Percentiles rank a stretch among this genome's conserved stretches.
phyloP scores from a whole-genome alignment of 2,329 filamentous ascomycete genomes.

The Penicillium decumbens region DNA sequence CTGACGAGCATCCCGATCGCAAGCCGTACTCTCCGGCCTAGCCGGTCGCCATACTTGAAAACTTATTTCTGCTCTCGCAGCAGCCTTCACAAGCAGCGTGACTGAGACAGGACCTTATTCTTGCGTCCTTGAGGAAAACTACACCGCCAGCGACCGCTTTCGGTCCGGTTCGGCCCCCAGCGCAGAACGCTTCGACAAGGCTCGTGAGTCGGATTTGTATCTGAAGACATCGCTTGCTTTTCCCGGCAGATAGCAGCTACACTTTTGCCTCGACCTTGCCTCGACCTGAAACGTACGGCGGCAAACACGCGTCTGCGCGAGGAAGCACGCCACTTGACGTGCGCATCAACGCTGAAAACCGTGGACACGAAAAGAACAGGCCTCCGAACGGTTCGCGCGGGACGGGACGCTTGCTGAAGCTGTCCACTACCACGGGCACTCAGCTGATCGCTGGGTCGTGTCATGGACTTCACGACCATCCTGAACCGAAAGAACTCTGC shows the following conservation, averaged over 20 bases:
- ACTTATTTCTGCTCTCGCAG: not conserved
- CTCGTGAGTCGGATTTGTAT: not conserved
- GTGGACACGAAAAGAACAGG: not conserved
- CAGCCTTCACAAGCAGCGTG: not conserved
- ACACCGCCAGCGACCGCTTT: not conserved
- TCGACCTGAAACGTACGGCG: not conserved
- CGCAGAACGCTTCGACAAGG: not conserved
- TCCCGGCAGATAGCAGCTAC: not conserved
- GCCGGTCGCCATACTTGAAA: slow-evolving; percentile 7
- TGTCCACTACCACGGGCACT: slow-evolving; percentile 31
- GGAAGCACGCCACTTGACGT: not conserved
- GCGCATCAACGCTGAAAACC: not conserved
- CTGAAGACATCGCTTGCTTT: not conserved
- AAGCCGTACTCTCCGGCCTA: slow-evolving; percentile 12
- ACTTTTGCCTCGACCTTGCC: not conserved
- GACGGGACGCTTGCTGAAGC: slow-evolving; percentile 20
- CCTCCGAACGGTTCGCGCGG: slow-evolving; percentile 3
- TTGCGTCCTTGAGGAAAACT: not conserved
- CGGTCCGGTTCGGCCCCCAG: not conserved
- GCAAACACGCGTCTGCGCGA: slow-evolving; percentile 1
- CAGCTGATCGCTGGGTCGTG: slow-evolving; percentile 33
- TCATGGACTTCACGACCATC: slow-evolving; percentile 52
- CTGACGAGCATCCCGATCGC: slow-evolving; percentile 6
- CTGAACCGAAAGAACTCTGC: slow-evolving; percentile 49
- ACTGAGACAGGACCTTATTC: not conserved